Percentiles rank a stretch among this genome's conserved stretches.
phyloP scores from a whole-genome alignment of 2,329 filamentous ascomycete species.

The Dendryphion nanum region DNA sequence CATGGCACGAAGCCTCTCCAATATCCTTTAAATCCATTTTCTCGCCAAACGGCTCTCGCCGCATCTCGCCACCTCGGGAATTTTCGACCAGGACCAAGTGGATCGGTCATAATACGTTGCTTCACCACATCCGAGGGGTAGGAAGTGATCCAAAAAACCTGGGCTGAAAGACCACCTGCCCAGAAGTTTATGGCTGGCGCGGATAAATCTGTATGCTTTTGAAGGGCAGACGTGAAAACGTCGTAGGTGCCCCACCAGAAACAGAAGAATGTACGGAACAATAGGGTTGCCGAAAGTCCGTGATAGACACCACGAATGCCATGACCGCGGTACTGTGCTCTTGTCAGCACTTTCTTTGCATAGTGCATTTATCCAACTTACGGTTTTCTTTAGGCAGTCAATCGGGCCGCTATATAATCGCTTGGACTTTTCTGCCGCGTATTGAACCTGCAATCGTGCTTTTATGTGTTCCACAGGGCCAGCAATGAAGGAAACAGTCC shows the following conservation, averaged over 20 bases:
- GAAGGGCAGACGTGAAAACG: constrained; percentile 68
- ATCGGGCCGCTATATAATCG: constrained; percentile 83
- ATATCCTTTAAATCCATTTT: constrained; percentile 76
- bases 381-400: constrained; percentile 73
- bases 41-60: constrained; percentile 70
- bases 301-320: constrained; percentile 81
- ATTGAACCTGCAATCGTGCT: constrained; percentile 90
- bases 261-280: constrained; percentile 94
- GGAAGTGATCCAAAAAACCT: constrained; percentile 90
- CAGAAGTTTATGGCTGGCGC: constrained; percentile 90
- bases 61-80: constrained; percentile 80
- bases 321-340: constrained; percentile 55
- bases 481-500: constrained; percentile 88
- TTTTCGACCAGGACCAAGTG: constrained; percentile 62
- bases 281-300: constrained; percentile 76
- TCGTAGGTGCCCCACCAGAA: constrained; percentile 99
- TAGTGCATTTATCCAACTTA: constrained; percentile 36
- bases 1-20: constrained; percentile 93
- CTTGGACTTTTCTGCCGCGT: constrained; percentile 73
- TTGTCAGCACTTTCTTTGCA: too few species aligned
- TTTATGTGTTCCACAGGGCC: constrained; percentile 95
- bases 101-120: constrained; percentile 96
- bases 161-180: constrained; percentile 89
- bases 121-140: constrained; percentile 95
- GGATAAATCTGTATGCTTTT: constrained; percentile 66